Evolutionary conservation across 2,329 filamentous ascomycete genomes (phyloP).

Genomic region (Elsinoe australis): DNA sequence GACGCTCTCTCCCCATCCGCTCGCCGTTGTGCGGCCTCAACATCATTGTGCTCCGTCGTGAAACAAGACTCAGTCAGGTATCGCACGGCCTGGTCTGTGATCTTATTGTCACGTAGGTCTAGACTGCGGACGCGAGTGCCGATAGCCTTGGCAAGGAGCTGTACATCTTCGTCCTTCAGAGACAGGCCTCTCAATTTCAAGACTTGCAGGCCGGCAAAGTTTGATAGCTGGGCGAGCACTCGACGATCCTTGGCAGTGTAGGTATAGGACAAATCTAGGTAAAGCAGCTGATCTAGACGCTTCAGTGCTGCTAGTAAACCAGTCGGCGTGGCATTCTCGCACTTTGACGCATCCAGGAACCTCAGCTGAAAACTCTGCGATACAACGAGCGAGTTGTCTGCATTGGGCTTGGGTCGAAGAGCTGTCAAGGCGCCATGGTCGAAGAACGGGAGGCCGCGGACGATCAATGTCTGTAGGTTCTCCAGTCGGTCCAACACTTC

Average conservation of each 20-base stretch:
- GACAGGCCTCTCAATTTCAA: slow-evolving; percentile 50
- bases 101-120: slow-evolving; percentile 49
- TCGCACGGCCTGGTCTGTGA: slow-evolving; percentile 50
- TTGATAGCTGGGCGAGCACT: slow-evolving; percentile 42
- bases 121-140: slow-evolving; percentile 47
- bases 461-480: slow-evolving; percentile 51
- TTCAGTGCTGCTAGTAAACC: slow-evolving; percentile 46
- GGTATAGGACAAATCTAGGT: slow-evolving; percentile 50
- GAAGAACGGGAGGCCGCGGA: slow-evolving; percentile 53
- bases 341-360: slow-evolving; percentile 49
- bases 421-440: slow-evolving; percentile 51
- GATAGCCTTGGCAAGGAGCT: slow-evolving; percentile 46
- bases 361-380: slow-evolving; percentile 40
- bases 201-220: slow-evolving; percentile 46
- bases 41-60: slow-evolving; percentile 17
- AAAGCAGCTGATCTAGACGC: slow-evolving; percentile 48
- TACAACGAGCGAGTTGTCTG: background rate
- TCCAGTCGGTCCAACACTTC: slow-evolving; percentile 53
- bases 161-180: slow-evolving; percentile 47
- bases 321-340: slow-evolving; percentile 51
- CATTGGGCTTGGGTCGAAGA: slow-evolving; percentile 25
- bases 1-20: slow-evolving; percentile 22
- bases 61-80: slow-evolving; percentile 48
- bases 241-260: slow-evolving; percentile 26
- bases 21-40: slow-evolving; percentile 8